These are phyloP conservation scores for Hypoxylon sp. DNA, from an alignment of 2,329 filamentous ascomycete genomes.

Conservation along the genomic window DNA sequence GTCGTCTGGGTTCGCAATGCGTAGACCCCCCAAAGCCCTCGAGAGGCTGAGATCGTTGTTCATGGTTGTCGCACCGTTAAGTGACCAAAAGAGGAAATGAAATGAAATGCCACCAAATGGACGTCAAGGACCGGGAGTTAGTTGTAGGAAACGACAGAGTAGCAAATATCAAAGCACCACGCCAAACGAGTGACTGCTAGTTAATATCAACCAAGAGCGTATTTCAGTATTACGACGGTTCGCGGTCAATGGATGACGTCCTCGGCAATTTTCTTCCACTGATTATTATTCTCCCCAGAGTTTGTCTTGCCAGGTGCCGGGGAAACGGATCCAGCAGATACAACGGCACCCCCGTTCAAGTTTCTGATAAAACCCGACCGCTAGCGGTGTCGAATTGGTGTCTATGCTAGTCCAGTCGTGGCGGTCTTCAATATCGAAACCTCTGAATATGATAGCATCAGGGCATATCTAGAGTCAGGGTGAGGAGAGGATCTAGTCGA, in stretches of 20 bases:
- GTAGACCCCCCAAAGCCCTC: slow-evolving; percentile 89
- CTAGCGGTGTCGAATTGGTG: slow-evolving; percentile 21
- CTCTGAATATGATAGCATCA: slow-evolving; percentile 21
- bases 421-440: slow-evolving; percentile 14
- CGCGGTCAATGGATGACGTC: slow-evolving; percentile 25
- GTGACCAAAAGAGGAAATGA: neutral
- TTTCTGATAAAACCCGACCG: slow-evolving; percentile 29
- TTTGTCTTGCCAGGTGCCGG: slow-evolving; percentile 9
- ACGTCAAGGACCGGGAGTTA: neutral
- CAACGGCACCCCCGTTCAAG: slow-evolving; percentile 7
- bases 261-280: no score
- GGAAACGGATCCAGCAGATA: slow-evolving; percentile 13
- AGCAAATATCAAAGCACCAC: slow-evolving; percentile 18
- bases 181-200: slow-evolving; percentile 5
- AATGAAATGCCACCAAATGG: no score
- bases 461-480: slow-evolving; percentile 15
- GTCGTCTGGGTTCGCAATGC: slow-evolving; percentile 96
- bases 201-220: slow-evolving; percentile 20
- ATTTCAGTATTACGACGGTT: slow-evolving; percentile 24
- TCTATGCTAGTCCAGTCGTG: slow-evolving; percentile 18
- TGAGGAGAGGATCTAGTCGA: slow-evolving; percentile 12
- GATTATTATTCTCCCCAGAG: slow-evolving; percentile 15
- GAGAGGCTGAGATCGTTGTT: slow-evolving; percentile 92
- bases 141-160: slow-evolving; percentile 13
- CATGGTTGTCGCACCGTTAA: slow-evolving; percentile 61